These are phyloP conservation scores for Neurospora hispaniola DNA, from an alignment of 495 filamentous ascomycete genomes.

Conservation along the genomic window DNA sequence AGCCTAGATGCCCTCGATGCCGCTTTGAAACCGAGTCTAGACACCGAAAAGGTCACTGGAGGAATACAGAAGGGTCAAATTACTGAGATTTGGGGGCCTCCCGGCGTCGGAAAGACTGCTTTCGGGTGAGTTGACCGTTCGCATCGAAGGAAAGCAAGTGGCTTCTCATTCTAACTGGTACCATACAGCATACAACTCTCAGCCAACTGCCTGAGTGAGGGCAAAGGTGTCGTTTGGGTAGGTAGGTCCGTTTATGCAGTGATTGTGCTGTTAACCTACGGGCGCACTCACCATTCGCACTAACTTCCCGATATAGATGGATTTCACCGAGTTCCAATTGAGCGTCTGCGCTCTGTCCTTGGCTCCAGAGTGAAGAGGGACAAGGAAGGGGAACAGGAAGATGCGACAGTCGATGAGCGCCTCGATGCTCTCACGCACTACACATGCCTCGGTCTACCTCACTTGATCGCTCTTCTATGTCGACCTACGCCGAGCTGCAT, in stretches of 20 bases:
- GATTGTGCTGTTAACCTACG: slow-evolving; percentile 4
- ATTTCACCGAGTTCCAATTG: slow-evolving; percentile 22
- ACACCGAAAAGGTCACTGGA: slow-evolving; percentile 14
- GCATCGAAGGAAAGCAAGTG: not conserved
- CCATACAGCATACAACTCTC: slow-evolving; percentile 53
- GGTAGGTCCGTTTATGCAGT: slow-evolving; percentile 57
- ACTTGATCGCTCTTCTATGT: slow-evolving; percentile 62
- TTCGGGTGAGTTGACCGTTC: slow-evolving; percentile 47
- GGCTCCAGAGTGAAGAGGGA: not conserved
- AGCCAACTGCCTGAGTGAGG: slow-evolving; percentile 49
- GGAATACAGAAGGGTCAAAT: slow-evolving; percentile 68
- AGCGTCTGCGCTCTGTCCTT: slow-evolving; percentile 15
- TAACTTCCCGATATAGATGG: slow-evolving; percentile 18
- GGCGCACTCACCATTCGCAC: not conserved
- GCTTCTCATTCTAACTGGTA: not conserved
- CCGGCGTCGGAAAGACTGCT: slow-evolving; percentile 77
- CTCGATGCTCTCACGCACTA: slow-evolving; percentile 19
- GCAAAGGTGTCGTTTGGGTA: slow-evolving; percentile 70
- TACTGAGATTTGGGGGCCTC: slow-evolving; percentile 84
- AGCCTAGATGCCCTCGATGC: slow-evolving; percentile 53
- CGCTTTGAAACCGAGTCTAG: slow-evolving; percentile 14
- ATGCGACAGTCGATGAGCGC: not conserved
- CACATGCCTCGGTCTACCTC: slow-evolving; percentile 50
- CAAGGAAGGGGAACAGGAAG: slow-evolving; percentile 1
- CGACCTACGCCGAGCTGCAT: slow-evolving; percentile 51